Evolutionary conservation across 176 grass and related monocot genomes (phyloP).

Genomic region (Oryza punctata): DNA sequence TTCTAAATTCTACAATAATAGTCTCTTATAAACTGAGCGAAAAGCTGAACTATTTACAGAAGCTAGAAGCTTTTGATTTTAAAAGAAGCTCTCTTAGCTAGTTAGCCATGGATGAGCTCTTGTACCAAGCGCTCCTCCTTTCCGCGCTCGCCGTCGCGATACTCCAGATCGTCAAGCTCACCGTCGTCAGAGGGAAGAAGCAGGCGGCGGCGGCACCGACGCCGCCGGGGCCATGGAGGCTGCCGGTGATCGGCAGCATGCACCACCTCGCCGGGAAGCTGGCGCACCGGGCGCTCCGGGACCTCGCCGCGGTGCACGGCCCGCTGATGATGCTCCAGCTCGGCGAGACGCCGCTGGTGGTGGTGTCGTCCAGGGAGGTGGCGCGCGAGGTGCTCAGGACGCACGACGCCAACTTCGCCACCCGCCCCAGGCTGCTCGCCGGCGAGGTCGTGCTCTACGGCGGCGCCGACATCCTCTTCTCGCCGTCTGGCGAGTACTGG

Average conservation of each 20-base stretch:
- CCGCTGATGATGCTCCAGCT: conserved; percentile 49
- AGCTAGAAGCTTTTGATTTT: too few species aligned
- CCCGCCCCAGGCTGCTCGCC: conserved; percentile 28
- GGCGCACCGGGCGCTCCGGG: conserved; percentile 28
- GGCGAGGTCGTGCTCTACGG: conserved; percentile 50
- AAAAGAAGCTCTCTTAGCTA: too few species aligned
- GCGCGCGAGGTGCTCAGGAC: conserved; percentile 50
- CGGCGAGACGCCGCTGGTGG: conserved; percentile 46
- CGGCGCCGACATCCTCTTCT: conserved; percentile 53
- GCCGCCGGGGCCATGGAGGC: conserved; percentile 31
- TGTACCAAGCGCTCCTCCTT: too few species aligned
- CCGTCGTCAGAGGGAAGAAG: too few species aligned
- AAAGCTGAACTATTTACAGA: accelerated
- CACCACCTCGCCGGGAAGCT: conserved; percentile 47
- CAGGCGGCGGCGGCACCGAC: too few species aligned
- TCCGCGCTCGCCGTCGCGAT: too few species aligned
- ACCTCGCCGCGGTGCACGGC: conserved; percentile 36
- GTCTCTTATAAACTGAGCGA: too few species aligned
- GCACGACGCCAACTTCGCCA: conserved; percentile 53
- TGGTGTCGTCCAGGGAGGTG: conserved; percentile 38
- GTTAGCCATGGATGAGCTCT: too few species aligned
- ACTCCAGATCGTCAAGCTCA: too few species aligned
- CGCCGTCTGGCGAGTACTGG: conserved; percentile 47
- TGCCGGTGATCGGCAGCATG: conserved; percentile 46
- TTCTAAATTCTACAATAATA: too few species aligned